phyloP scores from a whole-genome alignment of 2,329 filamentous ascomycete genomes.

The Talaromyces albobiverticillius region DNA sequence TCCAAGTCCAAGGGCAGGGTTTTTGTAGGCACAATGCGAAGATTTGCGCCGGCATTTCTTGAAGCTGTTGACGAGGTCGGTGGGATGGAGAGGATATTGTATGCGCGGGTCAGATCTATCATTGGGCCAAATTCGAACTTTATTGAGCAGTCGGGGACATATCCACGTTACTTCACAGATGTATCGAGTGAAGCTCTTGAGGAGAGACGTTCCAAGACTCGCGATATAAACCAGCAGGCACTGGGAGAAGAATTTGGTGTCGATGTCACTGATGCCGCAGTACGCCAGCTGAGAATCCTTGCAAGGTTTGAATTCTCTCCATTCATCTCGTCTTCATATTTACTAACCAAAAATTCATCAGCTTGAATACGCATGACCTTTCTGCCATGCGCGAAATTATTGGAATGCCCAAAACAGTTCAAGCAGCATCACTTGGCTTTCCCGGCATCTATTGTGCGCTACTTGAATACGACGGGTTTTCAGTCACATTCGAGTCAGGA shows the following conservation, averaged over 20 bases:
- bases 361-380: conserved; percentile 53
- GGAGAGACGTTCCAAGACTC: conserved; percentile 21
- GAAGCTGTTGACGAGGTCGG: conserved; percentile 54
- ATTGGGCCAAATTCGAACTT: conserved; percentile 50
- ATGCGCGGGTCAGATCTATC: conserved; percentile 52
- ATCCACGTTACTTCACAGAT: conserved; percentile 42
- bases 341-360: not conserved
- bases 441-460: conserved; percentile 27
- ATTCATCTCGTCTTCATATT: not conserved
- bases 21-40: conserved; percentile 60
- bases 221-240: conserved; percentile 28
- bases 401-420: conserved; percentile 13
- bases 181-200: conserved; percentile 26
- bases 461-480: conserved; percentile 40
- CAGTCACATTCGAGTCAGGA: conserved; percentile 57
- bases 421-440: not conserved
- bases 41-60: conserved; percentile 55
- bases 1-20: conserved; percentile 42
- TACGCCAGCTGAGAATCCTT: conserved; percentile 39
- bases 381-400: conserved; percentile 50
- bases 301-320: conserved; percentile 25
- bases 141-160: conserved; percentile 30
- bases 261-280: conserved; percentile 23
- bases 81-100: conserved; percentile 48
- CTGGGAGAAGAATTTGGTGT: conserved; percentile 32